Evolutionary conservation across 352 stramenopile species (phyloP), one percentile per base, ranked within the genome.

Genomic region (Phytophthora sansomeana): DNA sequence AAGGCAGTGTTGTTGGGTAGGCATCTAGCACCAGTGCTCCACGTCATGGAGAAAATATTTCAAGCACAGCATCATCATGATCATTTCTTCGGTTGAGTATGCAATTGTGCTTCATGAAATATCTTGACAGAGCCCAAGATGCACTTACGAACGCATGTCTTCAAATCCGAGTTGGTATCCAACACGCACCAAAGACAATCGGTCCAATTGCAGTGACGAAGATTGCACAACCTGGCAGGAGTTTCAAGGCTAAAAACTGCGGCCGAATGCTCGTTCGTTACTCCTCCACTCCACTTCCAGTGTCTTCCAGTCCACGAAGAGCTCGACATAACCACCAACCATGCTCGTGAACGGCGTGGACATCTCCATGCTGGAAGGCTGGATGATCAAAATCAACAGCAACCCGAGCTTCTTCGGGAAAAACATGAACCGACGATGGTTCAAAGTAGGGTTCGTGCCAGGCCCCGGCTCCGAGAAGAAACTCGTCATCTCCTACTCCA

Each of bases 301-400:
- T 43, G 39, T 21, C 49, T 46, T 33, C 32, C n/a, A 43, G 30
- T 30, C 35, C 32, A 29, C 21, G 30, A 43, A 11, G 29, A 50
- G 24, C 17, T 28, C 10, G 33, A 16, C 35, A 43, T 19, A 21
- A 47, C 29, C n/a, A 24, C 17, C n/a, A n/a, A 41, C 11, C 24
- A 78, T 70, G 67, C 55, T 91, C 58, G 82, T 90, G 13, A 83
- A 95, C 32, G 87, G 87, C 35, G 83, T 95, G 17, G 83, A 95
- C 58, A 93, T 95, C 75, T 89, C 83, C 53, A 81, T 83, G 69
- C 75, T 93, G 28, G 87, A 95, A 63, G 87, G 87, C 29, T 95
- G 85, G 84, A 90, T 95, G 83, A 58, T 90, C 67, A 95, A 95
- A 66, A 91, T 93, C 80, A 92, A 95, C 61, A 93, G 71, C 78